Evolutionary conservation across 2,329 filamentous ascomycete genomes (phyloP).

Genomic region (Microcyclosporella mali): DNA sequence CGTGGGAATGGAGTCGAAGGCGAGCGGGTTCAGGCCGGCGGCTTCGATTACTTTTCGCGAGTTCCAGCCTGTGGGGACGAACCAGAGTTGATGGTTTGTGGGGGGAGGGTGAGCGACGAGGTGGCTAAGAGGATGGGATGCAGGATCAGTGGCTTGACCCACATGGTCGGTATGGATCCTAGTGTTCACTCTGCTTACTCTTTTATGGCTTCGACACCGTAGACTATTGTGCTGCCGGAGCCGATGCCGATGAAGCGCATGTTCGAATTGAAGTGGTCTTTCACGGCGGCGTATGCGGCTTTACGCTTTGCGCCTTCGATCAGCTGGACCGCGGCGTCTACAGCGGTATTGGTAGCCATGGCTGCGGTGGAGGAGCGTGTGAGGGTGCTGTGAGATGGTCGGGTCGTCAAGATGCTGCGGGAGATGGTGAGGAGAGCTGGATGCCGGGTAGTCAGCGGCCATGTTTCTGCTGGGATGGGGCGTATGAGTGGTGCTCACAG

Average conservation of each 20-base stretch:
- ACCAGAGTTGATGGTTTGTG: conserved; percentile 62
- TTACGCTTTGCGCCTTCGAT: conserved; percentile 69
- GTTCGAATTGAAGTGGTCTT: conserved; percentile 60
- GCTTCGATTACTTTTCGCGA: conserved; percentile 77
- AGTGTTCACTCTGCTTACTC: too few species aligned
- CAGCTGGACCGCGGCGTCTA: conserved; percentile 3
- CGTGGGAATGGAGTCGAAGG: conserved; percentile 67
- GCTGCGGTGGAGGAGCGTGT: neutral
- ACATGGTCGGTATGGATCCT: too few species aligned
- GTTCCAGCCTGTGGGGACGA: conserved; percentile 88
- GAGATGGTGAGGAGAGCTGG: neutral
- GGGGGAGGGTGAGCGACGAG: conserved; percentile 39
- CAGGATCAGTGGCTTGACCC: too few species aligned
- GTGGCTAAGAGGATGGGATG: too few species aligned
- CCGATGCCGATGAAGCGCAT: conserved; percentile 70
- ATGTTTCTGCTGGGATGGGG: neutral
- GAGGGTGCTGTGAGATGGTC: neutral
- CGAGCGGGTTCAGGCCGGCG: conserved; percentile 69
- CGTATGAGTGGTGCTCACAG: neutral
- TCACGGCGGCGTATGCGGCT: conserved; percentile 67
- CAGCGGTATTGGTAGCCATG: conserved; percentile 8
- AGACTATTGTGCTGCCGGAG: conserved; percentile 74
- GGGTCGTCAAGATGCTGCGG: neutral
- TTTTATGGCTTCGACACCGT: conserved; percentile 75
- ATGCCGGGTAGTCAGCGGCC: neutral